phyloP scores from a whole-genome alignment of 192 early-diverging fungal genomes.

The Coemansia sp. region DNA sequence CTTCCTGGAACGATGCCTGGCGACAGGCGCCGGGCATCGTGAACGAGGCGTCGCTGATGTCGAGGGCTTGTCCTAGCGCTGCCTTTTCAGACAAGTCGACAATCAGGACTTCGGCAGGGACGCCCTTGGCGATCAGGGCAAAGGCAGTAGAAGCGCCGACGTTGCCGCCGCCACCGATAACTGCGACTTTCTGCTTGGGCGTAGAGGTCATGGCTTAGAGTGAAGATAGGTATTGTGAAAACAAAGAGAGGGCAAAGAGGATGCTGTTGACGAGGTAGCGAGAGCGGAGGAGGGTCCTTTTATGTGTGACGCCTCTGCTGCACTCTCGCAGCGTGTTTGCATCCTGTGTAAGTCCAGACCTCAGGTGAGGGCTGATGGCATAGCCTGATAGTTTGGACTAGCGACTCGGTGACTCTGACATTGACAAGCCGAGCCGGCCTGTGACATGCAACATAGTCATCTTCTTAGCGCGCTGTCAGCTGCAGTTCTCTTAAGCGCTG shows the following conservation, averaged over 20 bases:
- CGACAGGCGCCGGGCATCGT: slow-evolving; percentile 63
- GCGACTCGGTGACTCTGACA: neutral
- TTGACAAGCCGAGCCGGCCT: neutral
- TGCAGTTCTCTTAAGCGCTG: neutral
- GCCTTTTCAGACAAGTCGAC: slow-evolving; percentile 69
- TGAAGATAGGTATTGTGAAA: neutral
- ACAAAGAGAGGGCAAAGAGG: neutral
- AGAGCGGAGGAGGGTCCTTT: neutral
- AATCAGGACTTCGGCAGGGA: slow-evolving; percentile 68
- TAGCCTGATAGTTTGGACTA: neutral
- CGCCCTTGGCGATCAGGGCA: slow-evolving; percentile 65
- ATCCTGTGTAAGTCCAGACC: neutral
- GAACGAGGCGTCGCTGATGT: slow-evolving; percentile 78
- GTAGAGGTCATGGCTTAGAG: slow-evolving; percentile 15
- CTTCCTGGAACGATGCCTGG: slow-evolving; percentile 62
- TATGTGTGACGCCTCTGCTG: neutral
- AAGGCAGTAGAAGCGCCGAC: slow-evolving; percentile 75
- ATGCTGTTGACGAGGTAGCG: neutral
- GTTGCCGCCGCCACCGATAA: slow-evolving; percentile 73
- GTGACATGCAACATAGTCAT: neutral
- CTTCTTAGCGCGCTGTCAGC: neutral
- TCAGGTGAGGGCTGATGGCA: neutral
- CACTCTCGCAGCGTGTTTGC: neutral
- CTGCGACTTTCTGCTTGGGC: slow-evolving; percentile 54
- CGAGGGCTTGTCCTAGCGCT: slow-evolving; percentile 75